phyloP scores from a whole-genome alignment of 192 early-diverging fungal genomes.

The Paraglomus occultum region DNA sequence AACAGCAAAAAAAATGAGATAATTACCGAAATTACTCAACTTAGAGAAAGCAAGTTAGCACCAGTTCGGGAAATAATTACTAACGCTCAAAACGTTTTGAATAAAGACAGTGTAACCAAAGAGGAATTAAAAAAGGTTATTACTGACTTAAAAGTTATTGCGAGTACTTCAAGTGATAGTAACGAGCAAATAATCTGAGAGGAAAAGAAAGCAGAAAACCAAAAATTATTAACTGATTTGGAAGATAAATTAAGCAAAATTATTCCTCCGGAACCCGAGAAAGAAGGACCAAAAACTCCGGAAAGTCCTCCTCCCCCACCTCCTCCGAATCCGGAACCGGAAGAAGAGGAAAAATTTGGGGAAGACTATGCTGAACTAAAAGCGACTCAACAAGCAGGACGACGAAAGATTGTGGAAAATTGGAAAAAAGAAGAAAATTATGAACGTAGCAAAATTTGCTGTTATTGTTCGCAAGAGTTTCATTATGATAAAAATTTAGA shows the following conservation, averaged over 20 bases:
- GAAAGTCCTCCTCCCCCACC: too few relatives aligned
- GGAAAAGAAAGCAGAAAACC: background rate
- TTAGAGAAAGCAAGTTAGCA: background rate
- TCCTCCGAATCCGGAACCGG: too few relatives aligned
- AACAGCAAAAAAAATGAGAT: background rate
- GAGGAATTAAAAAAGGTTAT: background rate
- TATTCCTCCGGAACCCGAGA: background rate
- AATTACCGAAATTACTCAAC: constrained; percentile 1
- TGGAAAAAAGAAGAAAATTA: too few relatives aligned
- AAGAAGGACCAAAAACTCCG: too few relatives aligned
- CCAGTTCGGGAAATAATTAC: constrained; percentile 15
- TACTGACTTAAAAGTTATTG: background rate
- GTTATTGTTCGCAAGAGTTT: too few relatives aligned
- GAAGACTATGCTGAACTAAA: too few relatives aligned
- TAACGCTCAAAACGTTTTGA: background rate
- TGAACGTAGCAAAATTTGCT: too few relatives aligned
- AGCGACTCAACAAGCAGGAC: too few relatives aligned
- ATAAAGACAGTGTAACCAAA: background rate
- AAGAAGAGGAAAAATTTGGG: too few relatives aligned
- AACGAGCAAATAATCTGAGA: background rate
- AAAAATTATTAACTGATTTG: constrained; percentile 14
- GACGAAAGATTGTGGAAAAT: too few relatives aligned
- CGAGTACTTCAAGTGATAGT: background rate
- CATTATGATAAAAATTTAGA: too few relatives aligned
- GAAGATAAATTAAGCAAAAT: background rate